Evolutionary conservation across 768 basidiomycete genomes (phyloP), one percentile per base, ranked within the genome.

Genomic region (Favolaschia claudopus): DNA sequence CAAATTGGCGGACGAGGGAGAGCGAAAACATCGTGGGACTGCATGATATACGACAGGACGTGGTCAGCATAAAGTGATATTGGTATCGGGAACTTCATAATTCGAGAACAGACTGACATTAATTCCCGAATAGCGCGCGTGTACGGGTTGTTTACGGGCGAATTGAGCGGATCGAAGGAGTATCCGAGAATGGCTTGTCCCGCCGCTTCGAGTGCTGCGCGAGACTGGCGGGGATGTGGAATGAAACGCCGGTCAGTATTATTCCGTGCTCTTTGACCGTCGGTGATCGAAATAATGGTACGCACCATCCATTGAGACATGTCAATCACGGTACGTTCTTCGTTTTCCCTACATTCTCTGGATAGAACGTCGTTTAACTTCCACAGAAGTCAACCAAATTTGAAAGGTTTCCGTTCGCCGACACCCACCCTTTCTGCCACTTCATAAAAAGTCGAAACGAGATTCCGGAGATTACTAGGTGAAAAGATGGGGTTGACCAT

Each of bases 401-500:
- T n/a, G n/a, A n/a, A n/a, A n/a, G n/a, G n/a, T n/a, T n/a, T n/a
- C n/a, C n/a, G n/a, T n/a, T n/a, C n/a, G n/a, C n/a, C n/a, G n/a
- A n/a, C n/a, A n/a, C 74, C 34, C 50, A 83, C 82, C 69, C 79
- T 79, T 45, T 78, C 75, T 2, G 79, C 73, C 14, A 84, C 76
- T 20, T 76, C 68, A 63, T 80, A 78, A 44, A 85, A 77, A 5
- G 75, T 66, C 8, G 83, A 81, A 3, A 79, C 73, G 56, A 84
- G 62, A 19, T 74, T 68, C 19, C 79, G 78, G 31, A 85, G 70
- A 45, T 83, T 80, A 6, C 77, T 69, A 6, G 74, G 71, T 2
- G 80, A 79, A 63, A 85, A 85, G 9, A 83, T 74, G 3, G 82
- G 78, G 44, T 70, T 76, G 38, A 84, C 77, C 34, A 82, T 71